Evolutionary conservation across 345 rosid genomes (phyloP).

Genomic region (Leavenworthia alabamica): DNA sequence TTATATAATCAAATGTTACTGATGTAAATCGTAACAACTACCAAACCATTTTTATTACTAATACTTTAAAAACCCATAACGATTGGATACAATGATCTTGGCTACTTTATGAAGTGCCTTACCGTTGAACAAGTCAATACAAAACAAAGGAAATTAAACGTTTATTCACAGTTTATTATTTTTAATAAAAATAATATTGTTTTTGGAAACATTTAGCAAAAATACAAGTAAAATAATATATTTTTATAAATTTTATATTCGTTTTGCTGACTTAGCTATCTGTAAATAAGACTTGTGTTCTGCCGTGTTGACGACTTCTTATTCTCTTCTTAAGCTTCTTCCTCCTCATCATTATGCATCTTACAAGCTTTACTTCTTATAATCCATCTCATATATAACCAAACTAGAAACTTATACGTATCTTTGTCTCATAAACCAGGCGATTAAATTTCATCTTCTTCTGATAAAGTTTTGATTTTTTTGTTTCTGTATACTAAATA

Average conservation of each 20-base stretch:
- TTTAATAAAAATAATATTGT: neutral
- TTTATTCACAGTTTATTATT: neutral
- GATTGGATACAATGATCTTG: neutral
- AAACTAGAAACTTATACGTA: neutral
- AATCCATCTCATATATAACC: neutral
- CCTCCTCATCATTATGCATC: neutral
- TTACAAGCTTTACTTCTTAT: conserved; percentile 10
- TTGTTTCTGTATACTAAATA: neutral
- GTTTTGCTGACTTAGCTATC: conserved; percentile 20
- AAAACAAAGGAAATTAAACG: neutral
- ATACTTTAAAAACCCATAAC: neutral
- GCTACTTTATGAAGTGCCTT: conserved; percentile 1
- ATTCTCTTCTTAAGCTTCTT: neutral
- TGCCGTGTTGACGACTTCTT: conserved; percentile 32
- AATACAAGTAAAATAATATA: neutral
- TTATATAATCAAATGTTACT: neutral
- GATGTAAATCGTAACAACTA: neutral
- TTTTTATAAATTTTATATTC: neutral
- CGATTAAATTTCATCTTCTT: neutral
- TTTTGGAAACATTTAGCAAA: neutral
- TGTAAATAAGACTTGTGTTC: conserved; percentile 9
- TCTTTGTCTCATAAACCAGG: neutral
- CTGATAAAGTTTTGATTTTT: conserved; percentile 6
- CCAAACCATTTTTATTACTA: neutral
- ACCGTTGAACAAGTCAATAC: conserved; percentile 18